These are phyloP conservation scores for Trametes villosa DNA, from an alignment of 768 basidiomycete genomes.

Conservation along the genomic window DNA sequence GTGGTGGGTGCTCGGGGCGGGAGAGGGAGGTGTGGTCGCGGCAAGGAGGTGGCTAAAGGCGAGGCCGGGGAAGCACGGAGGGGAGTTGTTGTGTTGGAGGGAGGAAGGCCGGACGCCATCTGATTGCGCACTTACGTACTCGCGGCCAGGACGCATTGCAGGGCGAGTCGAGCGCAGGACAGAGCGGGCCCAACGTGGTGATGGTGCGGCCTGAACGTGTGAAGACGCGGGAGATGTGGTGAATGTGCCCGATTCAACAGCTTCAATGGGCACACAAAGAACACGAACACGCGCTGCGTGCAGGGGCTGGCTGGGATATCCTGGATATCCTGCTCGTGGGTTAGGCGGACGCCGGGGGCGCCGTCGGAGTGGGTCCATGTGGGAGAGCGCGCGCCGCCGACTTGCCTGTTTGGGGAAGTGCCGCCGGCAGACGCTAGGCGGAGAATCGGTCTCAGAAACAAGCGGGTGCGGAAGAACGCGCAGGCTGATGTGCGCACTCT, in stretches of 20 bases:
- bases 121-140: conserved; percentile 10
- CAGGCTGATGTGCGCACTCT: neutral
- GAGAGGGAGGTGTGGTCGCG: neutral
- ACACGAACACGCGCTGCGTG: too few species aligned
- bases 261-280: neutral
- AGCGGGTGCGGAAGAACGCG: neutral
- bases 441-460: conserved; percentile 11
- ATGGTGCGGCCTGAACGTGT: conserved; percentile 21
- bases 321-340: too few species aligned
- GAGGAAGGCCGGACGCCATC: neutral
- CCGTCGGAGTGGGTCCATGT: conserved; percentile 12
- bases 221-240: conserved; percentile 8
- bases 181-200: conserved; percentile 17
- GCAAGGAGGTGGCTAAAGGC: neutral
- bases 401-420: conserved; percentile 1
- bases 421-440: neutral
- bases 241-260: neutral
- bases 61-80: neutral
- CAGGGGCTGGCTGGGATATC: neutral
- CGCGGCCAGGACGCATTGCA: neutral
- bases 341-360: neutral
- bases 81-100: neutral
- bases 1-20: neutral
- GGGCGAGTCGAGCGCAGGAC: neutral
- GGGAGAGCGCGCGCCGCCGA: neutral